phyloP scores from a whole-genome alignment of 2,329 filamentous ascomycete species.

The Xylaria sp. region DNA sequence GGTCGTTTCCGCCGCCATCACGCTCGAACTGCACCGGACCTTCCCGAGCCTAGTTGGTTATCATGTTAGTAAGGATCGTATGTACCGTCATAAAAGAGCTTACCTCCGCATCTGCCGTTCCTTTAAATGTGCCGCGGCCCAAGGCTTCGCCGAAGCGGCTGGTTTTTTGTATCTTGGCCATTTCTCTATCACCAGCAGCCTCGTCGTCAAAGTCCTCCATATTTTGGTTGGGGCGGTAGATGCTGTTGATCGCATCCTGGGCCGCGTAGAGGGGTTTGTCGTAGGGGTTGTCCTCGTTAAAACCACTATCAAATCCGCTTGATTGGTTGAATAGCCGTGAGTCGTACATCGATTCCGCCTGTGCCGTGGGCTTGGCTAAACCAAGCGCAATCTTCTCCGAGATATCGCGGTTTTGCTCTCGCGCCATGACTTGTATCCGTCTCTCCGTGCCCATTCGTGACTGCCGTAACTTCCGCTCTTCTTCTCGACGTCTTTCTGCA shows the following conservation, averaged over 20 bases:
- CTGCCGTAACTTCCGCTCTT: conserved; percentile 88
- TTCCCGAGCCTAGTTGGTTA: conserved; percentile 66
- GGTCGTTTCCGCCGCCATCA: conserved; percentile 70
- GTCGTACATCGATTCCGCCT: conserved; percentile 95
- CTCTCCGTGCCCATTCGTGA: conserved; percentile 95
- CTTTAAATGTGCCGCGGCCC: conserved; percentile 90
- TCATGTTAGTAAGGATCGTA: conserved; percentile 40
- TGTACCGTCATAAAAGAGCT: conserved; percentile 40
- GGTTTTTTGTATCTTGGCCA: conserved; percentile 85
- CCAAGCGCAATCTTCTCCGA: conserved; percentile 96
- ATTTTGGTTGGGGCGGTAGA: conserved; percentile 82
- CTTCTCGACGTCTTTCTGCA: conserved; percentile 77
- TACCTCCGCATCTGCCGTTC: conserved; percentile 80
- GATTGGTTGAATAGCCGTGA: conserved; percentile 93
- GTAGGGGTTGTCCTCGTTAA: conserved; percentile 97
- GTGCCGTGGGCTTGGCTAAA: conserved; percentile 91
- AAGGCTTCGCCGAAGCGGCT: conserved; percentile 85
- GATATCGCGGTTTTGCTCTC: conserved; percentile 95
- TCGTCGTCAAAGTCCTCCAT: conserved; percentile 79
- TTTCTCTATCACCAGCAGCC: conserved; percentile 78
- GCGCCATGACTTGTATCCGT: conserved; percentile 87
- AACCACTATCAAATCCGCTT: conserved; percentile 86
- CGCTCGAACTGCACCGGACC: conserved; percentile 97
- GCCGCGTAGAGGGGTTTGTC: conserved; percentile 97
- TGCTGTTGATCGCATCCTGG: conserved; percentile 91